Conservation (phyloP, 2,329 filamentous ascomycete genomes). For the Ascochyta pisi region DNA sequence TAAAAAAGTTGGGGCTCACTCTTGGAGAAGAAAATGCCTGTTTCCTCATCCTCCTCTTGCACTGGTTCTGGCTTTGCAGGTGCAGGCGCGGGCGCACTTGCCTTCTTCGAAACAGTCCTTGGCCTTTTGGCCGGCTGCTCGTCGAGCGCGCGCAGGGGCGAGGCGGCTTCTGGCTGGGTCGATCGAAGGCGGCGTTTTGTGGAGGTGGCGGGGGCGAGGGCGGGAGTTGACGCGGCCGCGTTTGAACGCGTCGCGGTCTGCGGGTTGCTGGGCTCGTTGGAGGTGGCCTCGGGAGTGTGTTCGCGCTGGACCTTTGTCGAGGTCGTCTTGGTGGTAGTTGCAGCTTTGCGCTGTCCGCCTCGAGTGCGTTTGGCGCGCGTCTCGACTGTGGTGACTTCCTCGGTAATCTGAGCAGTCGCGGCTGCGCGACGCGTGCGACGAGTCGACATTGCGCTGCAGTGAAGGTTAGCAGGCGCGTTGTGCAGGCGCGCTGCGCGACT, state of each 20-base stretch:
- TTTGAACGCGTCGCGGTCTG: conserved; percentile 2
- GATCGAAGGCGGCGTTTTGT: conserved; percentile 27
- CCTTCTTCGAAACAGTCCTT: conserved; percentile 11
- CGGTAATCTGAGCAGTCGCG: conserved; percentile 19
- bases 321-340: not conserved
- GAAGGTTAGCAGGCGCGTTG: conserved; percentile 23
- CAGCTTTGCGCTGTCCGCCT: conserved; percentile 19
- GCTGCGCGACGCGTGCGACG: conserved; percentile 23
- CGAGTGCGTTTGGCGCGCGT: conserved; percentile 18
- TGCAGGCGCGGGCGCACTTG: conserved; percentile 4
- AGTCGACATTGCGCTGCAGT: conserved; percentile 26
- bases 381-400: conserved; percentile 17
- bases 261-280: not conserved
- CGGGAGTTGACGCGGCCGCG: conserved; percentile 12
- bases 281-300: conserved; percentile 8
- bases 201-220: conserved; percentile 16
- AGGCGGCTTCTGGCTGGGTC: conserved; percentile 15
- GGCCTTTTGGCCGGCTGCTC: conserved; percentile 22
- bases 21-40: conserved; percentile 29
- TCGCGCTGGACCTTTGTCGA: conserved; percentile 10
- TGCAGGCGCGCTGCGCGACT: conserved; percentile 15
- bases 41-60: conserved; percentile 24
- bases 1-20: conserved; percentile 24
- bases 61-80: conserved; percentile 10
- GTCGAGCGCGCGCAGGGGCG: conserved; percentile 26